Base-by-base conservation (phyloP, 2,329 filamentous ascomycete genomes). In the Penicillium italicum region DNA sequence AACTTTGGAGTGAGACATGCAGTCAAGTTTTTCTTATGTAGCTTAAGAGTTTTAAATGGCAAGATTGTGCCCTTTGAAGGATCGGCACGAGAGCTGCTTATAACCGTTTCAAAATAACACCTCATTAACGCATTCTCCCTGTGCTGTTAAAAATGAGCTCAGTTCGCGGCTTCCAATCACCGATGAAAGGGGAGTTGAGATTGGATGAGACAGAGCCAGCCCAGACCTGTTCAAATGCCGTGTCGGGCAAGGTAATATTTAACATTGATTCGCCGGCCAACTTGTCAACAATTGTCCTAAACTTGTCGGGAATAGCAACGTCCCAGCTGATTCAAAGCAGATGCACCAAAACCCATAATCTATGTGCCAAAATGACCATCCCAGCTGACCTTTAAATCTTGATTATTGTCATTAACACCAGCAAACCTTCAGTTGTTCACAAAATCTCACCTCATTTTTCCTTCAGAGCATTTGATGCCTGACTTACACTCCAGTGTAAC, bases 241-340 rank as follows among this genome's bases (percentile, higher is more conserved):
- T 65, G 16, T 60, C 60, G 10, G 62, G 62, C 12, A 46, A 57
- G 9, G 26, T 65, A 11, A 45, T 63, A 12, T 51, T 65, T 26
- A 36, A 45, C 11, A 60, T 30, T 20, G 51, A 44, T 12, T 42
- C 40, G 7, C 53, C 56, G 9, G 38, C 60, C 4, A 49, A 60
- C 22, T 57, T 65, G 10, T 43, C 62, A 16, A 48, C 45, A 9
- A 53, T 65, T 18, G 40, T 50, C 26, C 44, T 64, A 14, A 59
- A 24, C 6, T 41, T 65, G 2, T 57, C 51, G 16, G 62, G 56
- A 5, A 50, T 42, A 24, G 56, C 62, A 36, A 60, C 48, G 1
- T 58, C 62, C 14, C 53, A 55, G 36, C 42, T 64, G 26, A 42
- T 42, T 20, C 48, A 56, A 26, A 52, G 50, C 10, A 53, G 34